A percentile compares a stretch with the other conserved stretches of the same genome.
phyloP scores from a whole-genome alignment of 2,329 filamentous ascomycete genomes.

The Fusarium domesticum region DNA sequence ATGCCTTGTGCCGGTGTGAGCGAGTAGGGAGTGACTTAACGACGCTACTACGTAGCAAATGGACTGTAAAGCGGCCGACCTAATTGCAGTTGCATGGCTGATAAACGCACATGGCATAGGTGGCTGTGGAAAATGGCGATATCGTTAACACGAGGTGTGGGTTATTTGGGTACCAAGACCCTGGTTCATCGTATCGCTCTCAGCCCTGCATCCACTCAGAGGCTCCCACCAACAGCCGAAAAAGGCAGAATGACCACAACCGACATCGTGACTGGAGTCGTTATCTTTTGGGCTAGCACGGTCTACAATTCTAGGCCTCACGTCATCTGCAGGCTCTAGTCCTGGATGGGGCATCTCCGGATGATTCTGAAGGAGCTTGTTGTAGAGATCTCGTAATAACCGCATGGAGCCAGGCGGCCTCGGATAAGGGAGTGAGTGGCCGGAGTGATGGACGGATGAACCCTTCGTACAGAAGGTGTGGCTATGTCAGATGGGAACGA shows the following conservation, averaged over 20 bases:
- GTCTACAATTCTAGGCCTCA: constrained; percentile 17
- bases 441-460: too few species aligned
- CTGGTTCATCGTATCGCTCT: constrained; percentile 26
- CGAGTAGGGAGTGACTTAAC: constrained; percentile 14
- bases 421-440: too few species aligned
- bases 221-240: constrained; percentile 21
- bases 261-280: constrained; percentile 12
- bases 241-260: constrained; percentile 13
- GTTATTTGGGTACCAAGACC: constrained; percentile 15
- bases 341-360: constrained; percentile 15
- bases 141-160: constrained; percentile 28
- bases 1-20: constrained; percentile 9
- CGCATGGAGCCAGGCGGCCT: too few species aligned
- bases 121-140: constrained; percentile 27
- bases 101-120: constrained; percentile 24
- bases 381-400: background rate
- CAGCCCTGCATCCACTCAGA: constrained; percentile 16
- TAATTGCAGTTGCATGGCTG: constrained; percentile 19
- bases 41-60: constrained; percentile 13
- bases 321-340: constrained; percentile 17
- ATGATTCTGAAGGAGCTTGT: background rate
- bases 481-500: constrained; percentile 21
- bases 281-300: constrained; percentile 19
- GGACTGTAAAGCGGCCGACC: constrained; percentile 21
- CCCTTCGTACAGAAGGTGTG: constrained; percentile 12